Conservation (phyloP, 768 basidiomycete species). For the Clitopilus passeckerianus region DNA sequence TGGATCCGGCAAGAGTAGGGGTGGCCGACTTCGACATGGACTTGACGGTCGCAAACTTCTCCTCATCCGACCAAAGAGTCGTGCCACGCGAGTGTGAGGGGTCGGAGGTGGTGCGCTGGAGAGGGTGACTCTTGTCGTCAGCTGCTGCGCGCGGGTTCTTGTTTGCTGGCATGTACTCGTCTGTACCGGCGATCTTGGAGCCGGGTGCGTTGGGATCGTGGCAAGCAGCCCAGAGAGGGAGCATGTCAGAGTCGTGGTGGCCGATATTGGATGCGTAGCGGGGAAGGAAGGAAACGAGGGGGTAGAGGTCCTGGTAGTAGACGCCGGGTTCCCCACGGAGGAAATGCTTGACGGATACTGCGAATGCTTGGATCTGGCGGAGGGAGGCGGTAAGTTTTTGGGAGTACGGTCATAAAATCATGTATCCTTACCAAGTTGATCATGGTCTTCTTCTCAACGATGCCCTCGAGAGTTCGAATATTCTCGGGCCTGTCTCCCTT, state of each 20-base stretch:
- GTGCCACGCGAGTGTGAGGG: neutral
- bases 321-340: conserved; percentile 66
- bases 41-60: neutral
- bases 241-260: conserved; percentile 33
- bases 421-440: conserved; percentile 47
- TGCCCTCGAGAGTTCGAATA: conserved; percentile 33
- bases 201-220: conserved; percentile 10
- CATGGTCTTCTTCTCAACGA: conserved; percentile 74
- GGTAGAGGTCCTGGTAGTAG: conserved; percentile 72
- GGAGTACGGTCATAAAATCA: neutral
- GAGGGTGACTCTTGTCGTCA: conserved; percentile 2
- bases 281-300: conserved; percentile 63
- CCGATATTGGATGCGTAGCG: conserved; percentile 36
- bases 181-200: neutral
- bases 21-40: neutral
- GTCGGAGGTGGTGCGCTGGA: conserved; percentile 2
- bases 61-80: neutral
- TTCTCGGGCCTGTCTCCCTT: conserved; percentile 22
- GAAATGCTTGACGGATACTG: conserved; percentile 61
- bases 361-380: conserved; percentile 57
- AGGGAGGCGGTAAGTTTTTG: neutral
- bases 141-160: conserved; percentile 3
- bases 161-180: neutral
- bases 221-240: conserved; percentile 54
- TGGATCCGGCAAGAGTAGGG: neutral